Conservation (phyloP, 108 stramenopile species). For the Cyclostephanos invisitatus region DNA sequence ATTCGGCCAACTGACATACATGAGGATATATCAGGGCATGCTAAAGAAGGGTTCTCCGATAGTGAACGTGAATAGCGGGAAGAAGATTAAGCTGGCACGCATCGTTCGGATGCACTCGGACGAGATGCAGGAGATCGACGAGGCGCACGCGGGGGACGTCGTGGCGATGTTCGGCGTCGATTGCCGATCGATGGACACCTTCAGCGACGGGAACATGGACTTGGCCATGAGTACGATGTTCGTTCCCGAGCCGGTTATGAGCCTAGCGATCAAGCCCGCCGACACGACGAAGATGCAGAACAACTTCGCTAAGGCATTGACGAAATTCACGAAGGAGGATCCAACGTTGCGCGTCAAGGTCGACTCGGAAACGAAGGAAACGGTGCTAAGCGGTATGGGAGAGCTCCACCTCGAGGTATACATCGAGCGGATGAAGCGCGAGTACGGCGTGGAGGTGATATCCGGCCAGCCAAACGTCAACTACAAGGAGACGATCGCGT, state of each 20-base stretch:
- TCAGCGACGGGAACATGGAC: slow-evolving; percentile 88
- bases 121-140: slow-evolving; percentile 99
- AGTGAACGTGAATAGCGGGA: slow-evolving; percentile 81
- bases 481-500: slow-evolving; percentile 97
- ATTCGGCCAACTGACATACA: slow-evolving; percentile 99
- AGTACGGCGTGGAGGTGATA: slow-evolving; percentile 92
- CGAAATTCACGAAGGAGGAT: slow-evolving; percentile 98
- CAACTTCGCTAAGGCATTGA: slow-evolving; percentile 93
- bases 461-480: slow-evolving; percentile 96
- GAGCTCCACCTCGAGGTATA: slow-evolving; percentile 99
- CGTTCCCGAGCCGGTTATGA: slow-evolving; percentile 99
- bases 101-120: slow-evolving; percentile 99
- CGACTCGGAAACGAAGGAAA: slow-evolving; percentile 95
- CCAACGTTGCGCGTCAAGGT: slow-evolving; percentile 94
- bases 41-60: slow-evolving; percentile 89
- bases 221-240: slow-evolving; percentile 96
- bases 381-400: slow-evolving; percentile 99
- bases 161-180: slow-evolving; percentile 99
- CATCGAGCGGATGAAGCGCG: slow-evolving; percentile 97
- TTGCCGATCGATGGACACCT: slow-evolving; percentile 98
- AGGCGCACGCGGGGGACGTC: slow-evolving; percentile 95
- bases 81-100: slow-evolving; percentile 93
- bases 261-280: slow-evolving; percentile 92
- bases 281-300: slow-evolving; percentile 71
- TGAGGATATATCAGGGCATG: slow-evolving; percentile 96